phyloP scores from a whole-genome alignment of 2,329 filamentous ascomycete genomes.

The Scedosporium apiospermum region DNA sequence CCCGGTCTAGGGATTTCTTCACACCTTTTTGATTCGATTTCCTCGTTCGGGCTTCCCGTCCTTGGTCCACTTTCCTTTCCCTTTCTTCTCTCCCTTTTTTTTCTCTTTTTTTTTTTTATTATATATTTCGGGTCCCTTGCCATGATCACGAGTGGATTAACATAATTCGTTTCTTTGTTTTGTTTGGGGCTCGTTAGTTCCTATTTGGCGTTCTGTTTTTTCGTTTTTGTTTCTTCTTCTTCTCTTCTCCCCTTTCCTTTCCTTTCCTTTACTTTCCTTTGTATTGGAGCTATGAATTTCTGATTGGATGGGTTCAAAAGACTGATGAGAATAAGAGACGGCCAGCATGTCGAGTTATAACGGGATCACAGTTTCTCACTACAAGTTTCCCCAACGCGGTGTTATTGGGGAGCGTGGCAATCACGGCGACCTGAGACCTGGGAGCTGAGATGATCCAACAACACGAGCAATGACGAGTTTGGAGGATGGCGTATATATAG shows the following conservation, averaged over 20 bases:
- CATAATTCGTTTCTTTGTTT: too few species aligned
- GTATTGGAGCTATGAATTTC: neutral
- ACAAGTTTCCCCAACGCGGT: neutral
- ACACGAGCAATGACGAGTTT: neutral
- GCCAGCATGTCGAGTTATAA: neutral
- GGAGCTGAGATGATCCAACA: neutral
- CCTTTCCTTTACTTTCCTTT: neutral
- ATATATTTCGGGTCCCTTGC: neutral
- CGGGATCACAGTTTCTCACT: neutral
- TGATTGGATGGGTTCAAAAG: neutral
- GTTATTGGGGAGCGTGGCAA: neutral
- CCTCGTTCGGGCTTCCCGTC: neutral
- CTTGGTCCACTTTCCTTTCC: neutral
- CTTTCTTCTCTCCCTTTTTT: neutral
- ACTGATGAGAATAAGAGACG: neutral
- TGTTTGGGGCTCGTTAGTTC: too few species aligned
- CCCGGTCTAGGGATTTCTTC: conserved; percentile 6
- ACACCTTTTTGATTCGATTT: conserved; percentile 7
- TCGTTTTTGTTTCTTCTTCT: neutral
- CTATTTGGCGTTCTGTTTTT: too few species aligned
- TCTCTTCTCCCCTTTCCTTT: neutral
- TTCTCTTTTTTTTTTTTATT: neutral
- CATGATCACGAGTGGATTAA: neutral
- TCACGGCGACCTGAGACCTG: neutral
- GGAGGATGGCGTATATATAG: neutral